Base-by-base conservation (phyloP, 805 yeast genomes). In the Teunomyces tritomae region DNA sequence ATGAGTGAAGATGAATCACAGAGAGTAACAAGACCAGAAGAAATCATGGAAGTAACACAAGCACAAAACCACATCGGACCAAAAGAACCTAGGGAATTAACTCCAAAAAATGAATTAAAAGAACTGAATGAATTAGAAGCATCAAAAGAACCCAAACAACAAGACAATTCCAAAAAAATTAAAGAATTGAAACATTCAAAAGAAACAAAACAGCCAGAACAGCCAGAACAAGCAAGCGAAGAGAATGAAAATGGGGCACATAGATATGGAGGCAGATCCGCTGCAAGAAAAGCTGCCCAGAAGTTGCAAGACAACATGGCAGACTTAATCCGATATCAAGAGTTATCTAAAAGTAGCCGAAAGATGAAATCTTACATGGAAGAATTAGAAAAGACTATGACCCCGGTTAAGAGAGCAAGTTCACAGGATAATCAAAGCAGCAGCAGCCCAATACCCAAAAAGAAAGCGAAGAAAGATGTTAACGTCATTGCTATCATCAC, bases 301-400 rank as follows among this genome's bases (percentile, higher is more conserved):
- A 83, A 82, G 58, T 67, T 88, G 11, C 92, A 85, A 56, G 76
- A 77, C 8, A 82, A 84, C 60, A 86, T 88, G 76, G 79, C 78
- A 49, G 84, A 84, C 41, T 73, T 87, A 52, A 85, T 85, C 57
- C 74, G 72, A 44, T 87, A 79, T 57, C 84, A 83, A 50, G 74
- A 79, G 52, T 61, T 69, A 53, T 48, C 67, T 8, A 81, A 80
- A 55, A 73, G 76, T 26, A 70, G 73, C 17, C 57, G 67, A 20
- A 71, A 71, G 49, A 65, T 70, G 68, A 73, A 69, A 52, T 39
- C 48, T 4, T 62, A 64, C 50, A 63, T 71, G 72, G 65, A 65
- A 7, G 62, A 63, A 46, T 56, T 71, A 16, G 74, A 70, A 39
- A 49, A 53, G 28, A 14, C 54, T 3, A 35, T 39, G 14, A 43